Evolutionary conservation across 345 rosid genomes (phyloP).

Genomic region (Citrus unshiu): DNA sequence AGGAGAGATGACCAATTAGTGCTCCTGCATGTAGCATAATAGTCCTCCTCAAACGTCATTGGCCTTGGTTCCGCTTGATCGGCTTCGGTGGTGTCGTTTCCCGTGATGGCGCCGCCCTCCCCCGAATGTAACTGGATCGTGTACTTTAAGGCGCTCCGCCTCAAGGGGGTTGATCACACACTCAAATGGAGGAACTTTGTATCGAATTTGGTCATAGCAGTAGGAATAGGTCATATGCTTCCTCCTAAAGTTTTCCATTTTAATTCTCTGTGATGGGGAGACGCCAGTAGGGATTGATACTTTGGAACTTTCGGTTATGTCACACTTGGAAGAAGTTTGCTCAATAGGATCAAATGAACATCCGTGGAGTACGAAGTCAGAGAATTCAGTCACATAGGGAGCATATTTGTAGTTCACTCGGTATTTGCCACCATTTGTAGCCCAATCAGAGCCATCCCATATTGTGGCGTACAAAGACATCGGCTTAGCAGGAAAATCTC

Average conservation of each 20-base stretch:
- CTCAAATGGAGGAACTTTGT: slow-evolving; percentile 61
- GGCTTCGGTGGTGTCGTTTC: slow-evolving; percentile 44
- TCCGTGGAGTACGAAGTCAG: slow-evolving; percentile 76
- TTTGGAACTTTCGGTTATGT: slow-evolving; percentile 24
- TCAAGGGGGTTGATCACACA: slow-evolving; percentile 59
- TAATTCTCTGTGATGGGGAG: slow-evolving; percentile 40
- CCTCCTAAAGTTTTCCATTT: slow-evolving; percentile 64
- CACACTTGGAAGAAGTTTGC: slow-evolving; percentile 50
- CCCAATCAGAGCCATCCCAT: slow-evolving; percentile 98
- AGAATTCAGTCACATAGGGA: slow-evolving; percentile 63
- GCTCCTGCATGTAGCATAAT: neutral
- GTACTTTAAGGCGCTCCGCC: slow-evolving; percentile 54
- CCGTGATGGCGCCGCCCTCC: slow-evolving; percentile 43
- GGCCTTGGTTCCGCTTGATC: slow-evolving; percentile 20
- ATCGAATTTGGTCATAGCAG: slow-evolving; percentile 78
- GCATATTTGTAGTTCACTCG: slow-evolving; percentile 93
- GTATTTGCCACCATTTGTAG: slow-evolving; percentile 93
- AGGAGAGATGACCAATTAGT: slow-evolving; percentile 6
- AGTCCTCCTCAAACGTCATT: slow-evolving; percentile 14
- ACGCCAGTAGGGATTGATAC: slow-evolving; percentile 34
- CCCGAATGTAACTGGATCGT: slow-evolving; percentile 85
- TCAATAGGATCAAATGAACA: slow-evolving; percentile 83
- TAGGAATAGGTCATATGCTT: slow-evolving; percentile 91
- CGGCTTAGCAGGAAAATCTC: slow-evolving; percentile 88
- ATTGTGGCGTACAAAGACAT: slow-evolving; percentile 95